Evolutionary conservation across 2,329 filamentous ascomycete species (phyloP).

Genomic region (Lizonia empirigonia): DNA sequence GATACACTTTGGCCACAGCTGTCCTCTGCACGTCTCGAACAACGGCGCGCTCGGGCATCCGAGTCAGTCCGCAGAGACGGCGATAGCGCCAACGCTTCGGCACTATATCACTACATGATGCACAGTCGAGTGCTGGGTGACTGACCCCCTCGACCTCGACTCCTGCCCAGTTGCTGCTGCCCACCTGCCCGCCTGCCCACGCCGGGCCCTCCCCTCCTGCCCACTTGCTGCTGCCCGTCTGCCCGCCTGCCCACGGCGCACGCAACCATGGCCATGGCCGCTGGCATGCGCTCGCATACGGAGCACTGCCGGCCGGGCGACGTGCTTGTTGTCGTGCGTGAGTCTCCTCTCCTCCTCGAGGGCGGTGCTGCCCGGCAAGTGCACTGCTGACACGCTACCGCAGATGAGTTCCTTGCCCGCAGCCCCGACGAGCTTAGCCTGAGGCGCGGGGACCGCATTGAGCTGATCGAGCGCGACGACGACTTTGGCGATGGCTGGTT

Average conservation of each 20-base stretch:
- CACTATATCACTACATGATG: constrained; percentile 10
- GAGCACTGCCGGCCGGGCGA: constrained; percentile 66
- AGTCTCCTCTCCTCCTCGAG: constrained; percentile 47
- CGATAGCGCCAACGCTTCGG: constrained; percentile 11
- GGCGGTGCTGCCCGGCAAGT: background rate
- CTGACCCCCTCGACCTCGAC: constrained; percentile 5
- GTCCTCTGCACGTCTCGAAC: constrained; percentile 9
- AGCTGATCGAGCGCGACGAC: constrained; percentile 83
- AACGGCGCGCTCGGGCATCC: constrained; percentile 8
- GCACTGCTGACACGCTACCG: constrained; percentile 15
- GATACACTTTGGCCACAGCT: constrained; percentile 3
- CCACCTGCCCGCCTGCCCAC: background rate
- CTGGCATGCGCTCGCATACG: constrained; percentile 41
- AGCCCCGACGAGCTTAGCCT: constrained; percentile 93
- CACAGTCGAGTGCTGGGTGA: constrained; percentile 11
- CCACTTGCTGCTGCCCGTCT: background rate
- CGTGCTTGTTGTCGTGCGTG: constrained; percentile 73
- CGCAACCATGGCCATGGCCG: constrained; percentile 32
- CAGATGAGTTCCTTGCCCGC: constrained; percentile 90
- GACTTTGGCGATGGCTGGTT: constrained; percentile 91
- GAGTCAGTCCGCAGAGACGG: constrained; percentile 11
- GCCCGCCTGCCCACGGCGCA: constrained; percentile 2
- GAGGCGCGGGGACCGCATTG: constrained; percentile 80
- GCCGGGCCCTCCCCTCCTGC: background rate
- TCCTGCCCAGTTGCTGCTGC: background rate